A percentile compares a stretch with the other conserved stretches of the same genome.
Evolutionary conservation across 2,329 filamentous ascomycete genomes (phyloP).

Genomic region (Arachnopeziza araneosa): DNA sequence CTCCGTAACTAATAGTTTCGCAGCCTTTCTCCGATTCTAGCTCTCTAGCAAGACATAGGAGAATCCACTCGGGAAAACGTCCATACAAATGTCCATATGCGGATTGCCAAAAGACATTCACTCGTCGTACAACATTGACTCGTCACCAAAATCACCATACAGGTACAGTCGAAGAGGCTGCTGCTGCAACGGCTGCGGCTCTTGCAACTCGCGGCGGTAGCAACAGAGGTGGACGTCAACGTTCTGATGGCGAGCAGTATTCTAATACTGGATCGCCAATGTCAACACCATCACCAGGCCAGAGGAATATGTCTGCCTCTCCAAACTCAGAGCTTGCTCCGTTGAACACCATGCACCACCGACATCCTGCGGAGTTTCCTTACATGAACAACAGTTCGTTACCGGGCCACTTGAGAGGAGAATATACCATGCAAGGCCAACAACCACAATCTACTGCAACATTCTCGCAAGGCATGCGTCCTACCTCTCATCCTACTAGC

Average conservation of each 20-base stretch:
- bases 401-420: constrained; percentile 73
- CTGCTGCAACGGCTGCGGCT: constrained; percentile 80
- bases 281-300: constrained; percentile 78
- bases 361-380: constrained; percentile 52
- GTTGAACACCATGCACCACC: constrained; percentile 58
- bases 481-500: constrained; percentile 79
- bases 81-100: constrained; percentile 97
- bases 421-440: constrained; percentile 47
- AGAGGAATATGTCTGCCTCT: constrained; percentile 73
- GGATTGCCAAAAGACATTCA: constrained; percentile 98
- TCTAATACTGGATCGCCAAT: constrained; percentile 69
- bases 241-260: constrained; percentile 65
- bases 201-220: constrained; percentile 49
- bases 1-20: constrained; percentile 20
- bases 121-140: constrained; percentile 87
- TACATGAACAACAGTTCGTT: constrained; percentile 77
- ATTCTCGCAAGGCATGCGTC: constrained; percentile 49
- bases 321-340: constrained; percentile 70
- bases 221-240: constrained; percentile 43
- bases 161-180: constrained; percentile 90
- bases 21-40: constrained; percentile 96
- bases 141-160: constrained; percentile 95
- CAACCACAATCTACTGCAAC: constrained; percentile 54
- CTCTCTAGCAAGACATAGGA: constrained; percentile 84
- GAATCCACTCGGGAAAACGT: constrained; percentile 91